phyloP scores from a whole-genome alignment of 345 rosid species.

The Hibiscus mutabilis region DNA sequence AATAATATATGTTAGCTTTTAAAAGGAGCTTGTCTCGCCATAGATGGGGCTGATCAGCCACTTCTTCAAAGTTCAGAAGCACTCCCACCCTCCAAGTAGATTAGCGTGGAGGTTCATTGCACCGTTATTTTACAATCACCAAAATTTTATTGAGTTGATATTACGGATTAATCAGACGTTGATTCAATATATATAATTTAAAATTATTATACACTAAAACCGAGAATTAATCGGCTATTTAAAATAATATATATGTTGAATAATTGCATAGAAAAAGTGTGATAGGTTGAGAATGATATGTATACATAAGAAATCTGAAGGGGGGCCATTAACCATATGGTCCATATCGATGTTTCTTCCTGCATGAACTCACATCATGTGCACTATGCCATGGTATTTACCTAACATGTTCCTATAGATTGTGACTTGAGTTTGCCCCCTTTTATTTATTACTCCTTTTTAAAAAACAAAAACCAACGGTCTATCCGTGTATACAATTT shows the following conservation, averaged over 20 bases:
- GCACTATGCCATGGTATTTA: slow-evolving; percentile 1
- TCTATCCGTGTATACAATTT: not conserved
- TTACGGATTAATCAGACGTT: too few species aligned
- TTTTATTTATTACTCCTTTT: not conserved
- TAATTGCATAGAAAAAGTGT: not conserved
- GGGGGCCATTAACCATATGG: too few species aligned
- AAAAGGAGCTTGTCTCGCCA: not conserved
- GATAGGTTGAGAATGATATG: not conserved
- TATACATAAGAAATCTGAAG: not conserved
- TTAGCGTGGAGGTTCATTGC: too few species aligned
- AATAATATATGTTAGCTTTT: too few species aligned
- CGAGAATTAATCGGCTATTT: not conserved
- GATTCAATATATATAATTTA: not conserved
- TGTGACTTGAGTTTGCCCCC: not conserved
- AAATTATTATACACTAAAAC: not conserved
- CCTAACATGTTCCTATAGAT: slow-evolving; percentile 14
- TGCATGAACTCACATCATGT: slow-evolving; percentile 2
- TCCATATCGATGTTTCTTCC: not conserved
- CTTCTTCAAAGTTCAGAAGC: too few species aligned
- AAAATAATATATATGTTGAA: not conserved
- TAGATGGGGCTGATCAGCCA: too few species aligned
- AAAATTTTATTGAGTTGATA: too few species aligned
- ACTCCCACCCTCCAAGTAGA: too few species aligned
- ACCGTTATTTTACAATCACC: too few species aligned
- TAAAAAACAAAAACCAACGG: not conserved